Evolutionary conservation across 2,329 filamentous ascomycete species (phyloP).

Genomic region (Verticillium tricorpus): DNA sequence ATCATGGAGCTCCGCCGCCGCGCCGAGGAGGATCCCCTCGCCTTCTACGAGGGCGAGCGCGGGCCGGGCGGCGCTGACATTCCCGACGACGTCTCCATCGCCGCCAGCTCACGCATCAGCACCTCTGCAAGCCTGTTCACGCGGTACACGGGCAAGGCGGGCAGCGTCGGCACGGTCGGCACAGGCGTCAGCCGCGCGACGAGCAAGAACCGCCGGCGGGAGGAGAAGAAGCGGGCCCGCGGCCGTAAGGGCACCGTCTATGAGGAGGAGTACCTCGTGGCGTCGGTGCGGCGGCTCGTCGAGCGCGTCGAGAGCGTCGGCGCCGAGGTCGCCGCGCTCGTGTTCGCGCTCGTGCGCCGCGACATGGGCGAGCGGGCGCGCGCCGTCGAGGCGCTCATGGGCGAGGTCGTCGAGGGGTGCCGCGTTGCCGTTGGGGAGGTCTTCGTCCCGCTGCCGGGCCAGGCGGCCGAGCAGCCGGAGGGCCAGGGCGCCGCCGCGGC

Average conservation of each 20-base stretch:
- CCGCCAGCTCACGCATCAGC: conserved; percentile 72
- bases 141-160: conserved; percentile 72
- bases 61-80: conserved; percentile 60
- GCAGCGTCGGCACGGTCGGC: conserved; percentile 61
- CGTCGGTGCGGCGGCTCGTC: conserved; percentile 76
- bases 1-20: conserved; percentile 76
- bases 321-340: conserved; percentile 67
- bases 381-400: conserved; percentile 69
- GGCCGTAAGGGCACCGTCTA: conserved; percentile 97
- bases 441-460: conserved; percentile 37
- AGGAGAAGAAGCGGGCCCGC: conserved; percentile 90
- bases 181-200: conserved; percentile 75
- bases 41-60: conserved; percentile 80
- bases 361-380: conserved; percentile 84
- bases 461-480: conserved; percentile 14
- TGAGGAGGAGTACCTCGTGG: conserved; percentile 94
- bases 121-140: conserved; percentile 91
- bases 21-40: conserved; percentile 78
- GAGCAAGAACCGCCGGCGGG: conserved; percentile 79
- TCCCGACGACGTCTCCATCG: conserved; percentile 89
- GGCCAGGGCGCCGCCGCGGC: conserved; percentile 15
- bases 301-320: conserved; percentile 73
- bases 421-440: conserved; percentile 64
- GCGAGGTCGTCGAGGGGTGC: conserved; percentile 70
- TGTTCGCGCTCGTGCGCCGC: conserved; percentile 72